A percentile compares a stretch with the other conserved stretches of the same genome.
Evolutionary conservation across 495 filamentous ascomycete genomes (phyloP).

Genomic region (Penicillium angulare): DNA sequence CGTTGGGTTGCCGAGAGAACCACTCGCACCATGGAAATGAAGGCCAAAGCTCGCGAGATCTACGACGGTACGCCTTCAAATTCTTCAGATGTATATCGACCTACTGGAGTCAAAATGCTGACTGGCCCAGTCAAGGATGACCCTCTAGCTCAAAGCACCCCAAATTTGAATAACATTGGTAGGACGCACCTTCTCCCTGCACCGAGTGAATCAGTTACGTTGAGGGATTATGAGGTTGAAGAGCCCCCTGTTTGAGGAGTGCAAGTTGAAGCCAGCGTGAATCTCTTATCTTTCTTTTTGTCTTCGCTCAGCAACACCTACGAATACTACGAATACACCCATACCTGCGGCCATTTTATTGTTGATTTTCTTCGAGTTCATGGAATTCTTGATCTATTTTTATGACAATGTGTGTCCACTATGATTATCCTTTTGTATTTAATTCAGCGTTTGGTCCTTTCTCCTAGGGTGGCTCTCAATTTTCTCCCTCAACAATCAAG

Average conservation of each 20-base stretch:
- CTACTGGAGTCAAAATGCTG: not conserved
- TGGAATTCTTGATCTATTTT: not conserved
- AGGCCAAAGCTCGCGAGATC: conserved; percentile 39
- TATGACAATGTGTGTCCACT: not conserved
- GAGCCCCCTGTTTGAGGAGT: conserved; percentile 28
- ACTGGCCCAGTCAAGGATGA: conserved; percentile 21
- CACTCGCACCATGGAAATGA: conserved; percentile 43
- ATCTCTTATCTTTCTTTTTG: not conserved
- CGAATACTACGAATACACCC: too few species aligned
- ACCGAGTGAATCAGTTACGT: conserved; percentile 27
- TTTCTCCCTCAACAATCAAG: conserved; percentile 21
- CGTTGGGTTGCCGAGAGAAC: conserved; percentile 65
- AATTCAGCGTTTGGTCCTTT: conserved; percentile 7
- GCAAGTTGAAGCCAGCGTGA: too few species aligned
- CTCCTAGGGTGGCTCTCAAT: conserved; percentile 19
- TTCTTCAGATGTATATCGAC: not conserved
- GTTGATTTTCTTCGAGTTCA: not conserved
- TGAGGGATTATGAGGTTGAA: conserved; percentile 41
- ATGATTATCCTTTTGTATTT: conserved; percentile 14
- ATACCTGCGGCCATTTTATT: not conserved
- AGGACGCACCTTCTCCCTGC: conserved; percentile 30
- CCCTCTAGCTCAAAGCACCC: conserved; percentile 19
- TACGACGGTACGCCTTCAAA: conserved; percentile 26
- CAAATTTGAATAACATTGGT: conserved; percentile 29
- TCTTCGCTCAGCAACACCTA: too few species aligned